phyloP scores from a whole-genome alignment of 2,329 filamentous ascomycete genomes.

The Tricladium varicosporioides region DNA sequence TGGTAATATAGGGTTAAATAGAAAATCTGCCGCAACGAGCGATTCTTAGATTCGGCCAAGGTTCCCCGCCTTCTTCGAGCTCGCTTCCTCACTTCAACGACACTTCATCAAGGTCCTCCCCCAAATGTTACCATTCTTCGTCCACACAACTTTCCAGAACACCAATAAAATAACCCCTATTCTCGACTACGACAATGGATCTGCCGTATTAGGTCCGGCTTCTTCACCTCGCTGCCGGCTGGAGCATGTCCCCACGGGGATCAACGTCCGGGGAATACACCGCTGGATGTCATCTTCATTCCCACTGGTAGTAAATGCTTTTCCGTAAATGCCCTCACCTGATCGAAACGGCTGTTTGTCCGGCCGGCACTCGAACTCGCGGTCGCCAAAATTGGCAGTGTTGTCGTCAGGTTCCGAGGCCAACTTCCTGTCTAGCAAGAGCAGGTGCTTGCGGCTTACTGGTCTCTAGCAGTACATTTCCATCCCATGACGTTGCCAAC shows the following conservation, averaged over 20 bases:
- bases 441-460: background rate
- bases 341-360: background rate
- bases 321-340: background rate
- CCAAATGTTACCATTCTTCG: conserved; percentile 2
- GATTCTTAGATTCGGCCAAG: conserved; percentile 2
- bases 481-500: background rate
- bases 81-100: conserved; percentile 3
- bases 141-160: background rate
- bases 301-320: background rate
- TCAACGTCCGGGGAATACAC: background rate
- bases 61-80: conserved; percentile 12
- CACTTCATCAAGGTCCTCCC: background rate
- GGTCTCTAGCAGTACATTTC: background rate
- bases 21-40: conserved; percentile 4
- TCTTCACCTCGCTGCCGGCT: background rate
- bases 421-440: background rate
- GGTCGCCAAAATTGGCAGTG: background rate
- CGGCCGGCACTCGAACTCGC: background rate
- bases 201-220: conserved; percentile 5
- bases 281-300: background rate
- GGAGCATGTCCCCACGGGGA: background rate
- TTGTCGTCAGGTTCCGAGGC: background rate
- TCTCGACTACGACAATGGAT: background rate
- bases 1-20: conserved; percentile 12
- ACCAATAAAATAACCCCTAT: conserved; percentile 1